A percentile compares a stretch with the other conserved stretches of the same genome.
These are phyloP conservation scores for Cardamine chenopodiifolia DNA, from an alignment of 345 rosid species.

Conservation along the genomic window DNA sequence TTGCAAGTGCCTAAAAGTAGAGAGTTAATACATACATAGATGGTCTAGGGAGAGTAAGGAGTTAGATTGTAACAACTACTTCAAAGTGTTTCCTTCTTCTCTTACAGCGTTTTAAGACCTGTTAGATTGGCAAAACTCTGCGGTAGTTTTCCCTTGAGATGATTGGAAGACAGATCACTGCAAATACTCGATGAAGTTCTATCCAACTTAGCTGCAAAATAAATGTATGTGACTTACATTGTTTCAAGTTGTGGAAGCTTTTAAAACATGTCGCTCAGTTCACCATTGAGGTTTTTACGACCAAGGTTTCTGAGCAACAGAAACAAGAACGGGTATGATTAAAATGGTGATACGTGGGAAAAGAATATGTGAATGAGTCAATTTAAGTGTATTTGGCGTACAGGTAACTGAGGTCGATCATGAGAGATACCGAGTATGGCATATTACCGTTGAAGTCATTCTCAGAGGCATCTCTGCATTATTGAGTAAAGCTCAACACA, in stretches of 20 bases:
- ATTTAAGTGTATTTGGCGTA: slow-evolving; percentile 45
- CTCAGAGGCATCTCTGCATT: slow-evolving; percentile 79
- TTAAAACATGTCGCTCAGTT: slow-evolving; percentile 81
- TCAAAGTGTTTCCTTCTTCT: neutral
- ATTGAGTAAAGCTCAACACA: neutral
- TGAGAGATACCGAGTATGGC: slow-evolving; percentile 88
- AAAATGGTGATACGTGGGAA: neutral
- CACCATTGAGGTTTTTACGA: slow-evolving; percentile 74
- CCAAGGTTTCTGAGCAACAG: slow-evolving; percentile 60
- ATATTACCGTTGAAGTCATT: slow-evolving; percentile 75
- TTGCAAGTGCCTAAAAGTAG: slow-evolving; percentile 62
- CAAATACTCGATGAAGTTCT: slow-evolving; percentile 16
- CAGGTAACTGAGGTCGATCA: slow-evolving; percentile 67
- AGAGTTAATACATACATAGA: neutral
- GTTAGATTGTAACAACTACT: neutral
- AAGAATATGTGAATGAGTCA: slow-evolving; percentile 3
- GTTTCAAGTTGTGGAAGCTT: slow-evolving; percentile 67
- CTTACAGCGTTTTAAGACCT: slow-evolving; percentile 68
- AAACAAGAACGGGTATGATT: neutral
- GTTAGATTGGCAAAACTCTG: slow-evolving; percentile 64
- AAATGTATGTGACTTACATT: slow-evolving; percentile 53
- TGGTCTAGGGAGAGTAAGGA: neutral
- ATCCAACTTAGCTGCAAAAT: neutral
- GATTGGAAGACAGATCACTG: slow-evolving; percentile 86
- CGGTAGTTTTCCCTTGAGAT: slow-evolving; percentile 73